Evolutionary conservation across 306 rosid species (phyloP).

Genomic region (Erythrophleum fordii): DNA sequence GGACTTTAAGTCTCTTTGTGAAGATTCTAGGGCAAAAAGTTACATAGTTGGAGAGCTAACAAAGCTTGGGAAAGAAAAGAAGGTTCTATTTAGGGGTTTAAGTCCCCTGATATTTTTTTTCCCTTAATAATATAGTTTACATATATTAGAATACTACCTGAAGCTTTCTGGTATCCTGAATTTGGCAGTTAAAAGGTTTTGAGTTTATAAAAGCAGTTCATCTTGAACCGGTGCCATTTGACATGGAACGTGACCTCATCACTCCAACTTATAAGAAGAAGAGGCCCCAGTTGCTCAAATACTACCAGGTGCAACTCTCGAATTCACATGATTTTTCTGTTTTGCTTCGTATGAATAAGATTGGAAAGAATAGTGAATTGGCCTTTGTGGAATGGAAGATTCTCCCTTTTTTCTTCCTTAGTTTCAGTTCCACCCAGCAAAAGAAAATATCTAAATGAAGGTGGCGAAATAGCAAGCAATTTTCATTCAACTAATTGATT

Average conservation of each 20-base stretch:
- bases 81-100: slow-evolving; percentile 53
- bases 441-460: neutral
- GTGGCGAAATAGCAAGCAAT: slow-evolving; percentile 13
- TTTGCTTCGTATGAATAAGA: neutral
- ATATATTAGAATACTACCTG: slow-evolving; percentile 20
- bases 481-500: neutral
- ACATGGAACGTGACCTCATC: slow-evolving; percentile 84
- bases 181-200: slow-evolving; percentile 87
- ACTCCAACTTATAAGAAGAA: slow-evolving; percentile 92
- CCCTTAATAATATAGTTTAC: neutral
- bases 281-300: slow-evolving; percentile 86
- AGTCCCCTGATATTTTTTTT: neutral
- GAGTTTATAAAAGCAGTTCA: slow-evolving; percentile 75
- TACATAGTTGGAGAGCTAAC: slow-evolving; percentile 67
- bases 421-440: neutral
- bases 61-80: slow-evolving; percentile 72
- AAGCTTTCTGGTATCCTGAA: slow-evolving; percentile 36
- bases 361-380: neutral
- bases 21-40: slow-evolving; percentile 60
- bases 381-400: neutral
- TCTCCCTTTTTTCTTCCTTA: neutral
- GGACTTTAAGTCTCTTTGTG: slow-evolving; percentile 70
- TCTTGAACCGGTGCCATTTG: slow-evolving; percentile 91
- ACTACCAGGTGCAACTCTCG: slow-evolving; percentile 68
- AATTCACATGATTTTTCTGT: slow-evolving; percentile 15